A percentile compares a stretch with the other conserved stretches of the same genome.
These are phyloP conservation scores for Fusarium nisikadoi DNA, from an alignment of 2,329 filamentous ascomycete genomes.

Conservation along the genomic window DNA sequence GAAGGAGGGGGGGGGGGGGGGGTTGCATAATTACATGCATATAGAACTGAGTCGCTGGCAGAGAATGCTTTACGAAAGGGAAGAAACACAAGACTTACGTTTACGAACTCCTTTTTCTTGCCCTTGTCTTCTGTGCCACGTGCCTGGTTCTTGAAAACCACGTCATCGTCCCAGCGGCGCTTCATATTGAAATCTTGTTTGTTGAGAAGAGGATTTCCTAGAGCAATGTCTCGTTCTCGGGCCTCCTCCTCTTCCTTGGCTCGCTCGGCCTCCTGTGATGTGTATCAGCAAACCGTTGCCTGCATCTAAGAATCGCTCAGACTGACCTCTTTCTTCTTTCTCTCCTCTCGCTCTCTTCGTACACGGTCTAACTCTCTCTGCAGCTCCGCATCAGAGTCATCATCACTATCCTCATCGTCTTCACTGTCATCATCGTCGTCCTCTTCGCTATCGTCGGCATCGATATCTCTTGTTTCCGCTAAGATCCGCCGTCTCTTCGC, in stretches of 20 bases:
- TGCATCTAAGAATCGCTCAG: neutral
- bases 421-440: conserved; percentile 67
- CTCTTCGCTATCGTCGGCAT: conserved; percentile 74
- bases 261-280: conserved; percentile 76
- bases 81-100: conserved; percentile 66
- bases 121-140: conserved; percentile 92
- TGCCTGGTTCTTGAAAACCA: conserved; percentile 99
- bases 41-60: neutral
- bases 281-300: conserved; percentile 8
- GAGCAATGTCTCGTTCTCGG: conserved; percentile 86
- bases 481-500: conserved; percentile 87
- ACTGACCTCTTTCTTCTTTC: conserved; percentile 52
- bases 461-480: conserved; percentile 87
- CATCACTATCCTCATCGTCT: conserved; percentile 63
- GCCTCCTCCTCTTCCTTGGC: conserved; percentile 84
- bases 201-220: conserved; percentile 92
- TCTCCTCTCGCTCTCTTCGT: conserved; percentile 73
- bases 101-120: conserved; percentile 94
- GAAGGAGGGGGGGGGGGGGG: too few relatives aligned
- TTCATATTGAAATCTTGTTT: conserved; percentile 90
- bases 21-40: neutral
- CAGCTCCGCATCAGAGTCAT: conserved; percentile 75
- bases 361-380: conserved; percentile 96
- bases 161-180: conserved; percentile 95
- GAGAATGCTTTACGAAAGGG: neutral